Percentiles rank a stretch among this genome's conserved stretches.
phyloP scores from a whole-genome alignment of 805 yeast genomes.

The Metschnikowia arizonensis region DNA sequence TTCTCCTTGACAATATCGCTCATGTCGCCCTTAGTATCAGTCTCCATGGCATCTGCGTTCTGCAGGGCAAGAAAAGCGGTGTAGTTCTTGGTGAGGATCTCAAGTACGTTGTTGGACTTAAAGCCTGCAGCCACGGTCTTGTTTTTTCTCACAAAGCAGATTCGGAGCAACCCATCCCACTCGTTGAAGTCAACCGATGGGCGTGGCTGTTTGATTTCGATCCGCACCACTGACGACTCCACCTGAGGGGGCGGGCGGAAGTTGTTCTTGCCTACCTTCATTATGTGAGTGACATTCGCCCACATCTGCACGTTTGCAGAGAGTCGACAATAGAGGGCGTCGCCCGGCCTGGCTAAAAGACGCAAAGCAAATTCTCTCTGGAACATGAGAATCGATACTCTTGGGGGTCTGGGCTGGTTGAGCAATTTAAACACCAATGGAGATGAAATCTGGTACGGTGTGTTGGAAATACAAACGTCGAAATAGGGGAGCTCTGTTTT shows the following conservation, averaged over 20 bases:
- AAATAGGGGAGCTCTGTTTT: slow-evolving; percentile 92
- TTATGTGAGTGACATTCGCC: slow-evolving; percentile 97
- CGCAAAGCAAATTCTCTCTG: slow-evolving; percentile 96
- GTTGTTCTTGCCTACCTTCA: slow-evolving; percentile 96
- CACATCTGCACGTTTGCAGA: slow-evolving; percentile 99
- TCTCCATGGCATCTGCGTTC: slow-evolving; percentile 39
- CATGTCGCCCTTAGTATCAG: slow-evolving; percentile 41
- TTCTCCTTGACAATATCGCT: slow-evolving; percentile 56
- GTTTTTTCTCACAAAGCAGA: slow-evolving; percentile 89
- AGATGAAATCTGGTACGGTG: slow-evolving; percentile 96
- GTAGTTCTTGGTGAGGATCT: slow-evolving; percentile 83
- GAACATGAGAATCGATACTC: slow-evolving; percentile 94
- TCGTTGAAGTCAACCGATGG: slow-evolving; percentile 93
- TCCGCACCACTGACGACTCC: slow-evolving; percentile 91
- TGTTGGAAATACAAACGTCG: slow-evolving; percentile 93
- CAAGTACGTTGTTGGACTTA: slow-evolving; percentile 73
- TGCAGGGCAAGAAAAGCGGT: slow-evolving; percentile 62
- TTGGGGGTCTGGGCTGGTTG: slow-evolving; percentile 88
- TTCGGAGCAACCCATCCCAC: slow-evolving; percentile 94
- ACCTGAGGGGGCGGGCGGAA: slow-evolving; percentile 99
- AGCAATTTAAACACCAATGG: slow-evolving; percentile 91
- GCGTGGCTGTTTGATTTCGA: slow-evolving; percentile 87
- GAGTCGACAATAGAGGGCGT: slow-evolving; percentile 82
- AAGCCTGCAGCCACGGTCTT: slow-evolving; percentile 91
- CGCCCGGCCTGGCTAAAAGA: slow-evolving; percentile 95